Percentiles rank a stretch among this genome's conserved stretches.
phyloP scores from a whole-genome alignment of 768 basidiomycete species.

The Tephrocybe sp. region DNA sequence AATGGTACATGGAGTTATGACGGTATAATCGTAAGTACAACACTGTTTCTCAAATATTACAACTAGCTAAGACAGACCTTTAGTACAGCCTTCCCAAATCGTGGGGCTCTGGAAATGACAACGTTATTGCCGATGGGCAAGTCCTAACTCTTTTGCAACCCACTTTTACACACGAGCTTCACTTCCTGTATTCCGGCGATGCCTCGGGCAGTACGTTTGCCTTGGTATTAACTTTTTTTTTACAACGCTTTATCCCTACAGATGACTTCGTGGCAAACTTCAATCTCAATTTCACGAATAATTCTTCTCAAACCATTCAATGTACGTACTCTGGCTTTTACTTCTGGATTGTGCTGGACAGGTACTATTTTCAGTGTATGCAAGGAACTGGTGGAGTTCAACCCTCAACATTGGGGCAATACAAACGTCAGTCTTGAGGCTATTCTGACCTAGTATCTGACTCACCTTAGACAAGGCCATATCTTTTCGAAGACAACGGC shows the following conservation, averaged over 20 bases:
- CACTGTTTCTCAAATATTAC: background rate
- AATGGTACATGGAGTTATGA: slow-evolving; percentile 34
- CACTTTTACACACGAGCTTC: slow-evolving; percentile 43
- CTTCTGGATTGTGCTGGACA: background rate
- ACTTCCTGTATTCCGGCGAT: slow-evolving; percentile 46
- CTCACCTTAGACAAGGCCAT: slow-evolving; percentile 31
- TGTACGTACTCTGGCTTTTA: slow-evolving; percentile 21
- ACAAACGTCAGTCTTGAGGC: slow-evolving; percentile 30
- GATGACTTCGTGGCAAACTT: slow-evolving; percentile 33
- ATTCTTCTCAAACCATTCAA: slow-evolving; percentile 29
- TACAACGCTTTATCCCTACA: background rate
- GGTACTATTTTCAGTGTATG: slow-evolving; percentile 30
- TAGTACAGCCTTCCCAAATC: slow-evolving; percentile 40
- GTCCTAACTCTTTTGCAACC: slow-evolving; percentile 28
- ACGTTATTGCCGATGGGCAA: slow-evolving; percentile 42
- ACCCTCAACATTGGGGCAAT: slow-evolving; percentile 41
- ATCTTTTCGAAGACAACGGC: slow-evolving; percentile 36
- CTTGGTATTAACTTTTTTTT: background rate
- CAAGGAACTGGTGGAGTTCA: slow-evolving; percentile 43
- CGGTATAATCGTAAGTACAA: slow-evolving; percentile 31
- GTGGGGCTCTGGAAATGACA: slow-evolving; percentile 42
- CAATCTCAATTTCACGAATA: slow-evolving; percentile 33
- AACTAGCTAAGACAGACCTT: background rate
- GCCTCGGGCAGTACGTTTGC: slow-evolving; percentile 26
- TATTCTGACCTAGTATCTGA: background rate